Conservation (phyloP, 2,329 filamentous ascomycete species). For the Hirsutella rhossiliensis region DNA sequence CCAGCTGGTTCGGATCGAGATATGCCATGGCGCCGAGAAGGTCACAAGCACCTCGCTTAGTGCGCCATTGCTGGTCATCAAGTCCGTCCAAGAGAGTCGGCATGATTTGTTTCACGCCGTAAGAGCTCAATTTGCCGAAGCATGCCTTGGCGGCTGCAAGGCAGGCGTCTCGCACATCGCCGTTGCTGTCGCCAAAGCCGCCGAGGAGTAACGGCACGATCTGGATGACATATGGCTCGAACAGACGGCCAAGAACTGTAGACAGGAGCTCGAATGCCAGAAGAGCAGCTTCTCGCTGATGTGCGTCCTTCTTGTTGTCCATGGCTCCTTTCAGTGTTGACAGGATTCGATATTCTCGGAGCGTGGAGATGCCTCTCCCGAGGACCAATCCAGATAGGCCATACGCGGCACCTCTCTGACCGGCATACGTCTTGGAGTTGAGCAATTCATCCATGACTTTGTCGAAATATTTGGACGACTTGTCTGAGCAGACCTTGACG, state of each 20-base stretch:
- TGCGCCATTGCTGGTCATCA: slow-evolving; percentile 93
- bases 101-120: slow-evolving; percentile 87
- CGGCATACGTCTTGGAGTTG: slow-evolving; percentile 82
- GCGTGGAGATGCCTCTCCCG: slow-evolving; percentile 70
- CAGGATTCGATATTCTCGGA: slow-evolving; percentile 80
- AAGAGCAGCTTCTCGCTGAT: slow-evolving; percentile 79
- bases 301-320: slow-evolving; percentile 91
- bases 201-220: slow-evolving; percentile 82
- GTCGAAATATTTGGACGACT: slow-evolving; percentile 68
- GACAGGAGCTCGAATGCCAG: slow-evolving; percentile 87
- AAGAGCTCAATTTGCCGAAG: slow-evolving; percentile 87
- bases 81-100: slow-evolving; percentile 85
- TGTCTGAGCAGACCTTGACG: slow-evolving; percentile 68
- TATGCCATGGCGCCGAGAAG: slow-evolving; percentile 97
- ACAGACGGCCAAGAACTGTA: slow-evolving; percentile 71
- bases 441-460: slow-evolving; percentile 74
- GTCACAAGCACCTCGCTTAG: slow-evolving; percentile 96
- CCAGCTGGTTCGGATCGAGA: slow-evolving; percentile 87
- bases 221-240: slow-evolving; percentile 94
- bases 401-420: slow-evolving; percentile 85
- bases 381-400: slow-evolving; percentile 82
- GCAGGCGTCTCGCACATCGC: slow-evolving; percentile 86
- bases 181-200: slow-evolving; percentile 79
- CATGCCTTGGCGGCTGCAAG: slow-evolving; percentile 88
- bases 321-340: slow-evolving; percentile 65